A percentile compares a stretch with the other conserved stretches of the same genome.
These are phyloP conservation scores for Podaxis sp. DNA, from an alignment of 768 basidiomycete genomes.

Conservation along the genomic window DNA sequence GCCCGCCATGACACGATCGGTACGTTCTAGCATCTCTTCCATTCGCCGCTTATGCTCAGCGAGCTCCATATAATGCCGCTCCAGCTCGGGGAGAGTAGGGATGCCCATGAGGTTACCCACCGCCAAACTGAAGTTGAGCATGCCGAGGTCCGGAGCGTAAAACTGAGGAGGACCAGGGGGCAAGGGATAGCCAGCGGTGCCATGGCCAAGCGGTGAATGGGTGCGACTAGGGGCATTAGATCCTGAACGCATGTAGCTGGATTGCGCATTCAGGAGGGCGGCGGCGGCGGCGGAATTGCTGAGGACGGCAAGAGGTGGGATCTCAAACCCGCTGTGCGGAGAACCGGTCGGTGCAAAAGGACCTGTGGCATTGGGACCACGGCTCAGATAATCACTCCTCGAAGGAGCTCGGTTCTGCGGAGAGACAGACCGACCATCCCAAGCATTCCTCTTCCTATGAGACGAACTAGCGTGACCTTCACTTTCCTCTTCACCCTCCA, in stretches of 20 bases:
- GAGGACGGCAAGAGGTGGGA: conserved; percentile 52
- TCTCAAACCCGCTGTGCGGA: conserved; percentile 46
- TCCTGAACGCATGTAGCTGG: conserved; percentile 60
- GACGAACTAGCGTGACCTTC: conserved; percentile 19
- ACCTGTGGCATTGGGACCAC: conserved; percentile 4
- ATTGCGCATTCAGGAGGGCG: conserved; percentile 34
- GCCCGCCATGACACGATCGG: conserved; percentile 67
- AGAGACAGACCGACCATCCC: conserved; percentile 27
- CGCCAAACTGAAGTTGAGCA: conserved; percentile 26
- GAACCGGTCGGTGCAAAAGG: conserved; percentile 13
- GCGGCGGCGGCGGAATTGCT: conserved; percentile 24
- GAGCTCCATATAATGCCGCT: conserved; percentile 66
- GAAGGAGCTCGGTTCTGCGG: conserved; percentile 32
- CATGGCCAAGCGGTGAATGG: conserved; percentile 63
- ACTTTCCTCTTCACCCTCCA: conserved; percentile 37
- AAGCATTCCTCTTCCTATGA: conserved; percentile 19
- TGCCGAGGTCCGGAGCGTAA: conserved; percentile 21
- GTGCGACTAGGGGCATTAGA: conserved; percentile 68
- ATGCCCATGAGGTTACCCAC: conserved; percentile 31
- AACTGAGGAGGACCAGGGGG: conserved; percentile 17
- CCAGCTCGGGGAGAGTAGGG: conserved; percentile 56
- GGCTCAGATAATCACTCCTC: conserved; percentile 11
- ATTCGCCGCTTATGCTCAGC: conserved; percentile 56
- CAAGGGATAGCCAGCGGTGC: conserved; percentile 23
- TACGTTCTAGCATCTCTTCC: conserved; percentile 73